Conservation (phyloP, 768 basidiomycete species). For the Boletus vermiculosoides region DNA sequence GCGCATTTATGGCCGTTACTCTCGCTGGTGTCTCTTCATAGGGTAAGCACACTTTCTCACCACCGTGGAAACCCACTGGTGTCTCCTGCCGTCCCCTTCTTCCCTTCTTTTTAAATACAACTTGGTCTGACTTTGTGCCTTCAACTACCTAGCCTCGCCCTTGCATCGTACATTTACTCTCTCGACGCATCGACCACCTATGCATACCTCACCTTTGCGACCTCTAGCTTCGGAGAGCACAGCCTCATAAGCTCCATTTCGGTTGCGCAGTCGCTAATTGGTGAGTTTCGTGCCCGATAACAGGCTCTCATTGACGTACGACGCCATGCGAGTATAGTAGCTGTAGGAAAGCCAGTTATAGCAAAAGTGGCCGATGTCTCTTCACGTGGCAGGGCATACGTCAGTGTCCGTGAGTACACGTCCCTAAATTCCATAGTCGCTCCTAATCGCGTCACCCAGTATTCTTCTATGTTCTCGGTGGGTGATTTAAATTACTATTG, state of each 20-base stretch:
- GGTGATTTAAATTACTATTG: slow-evolving; percentile 8
- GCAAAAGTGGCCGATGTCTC: slow-evolving; percentile 73
- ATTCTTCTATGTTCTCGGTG: slow-evolving; percentile 60
- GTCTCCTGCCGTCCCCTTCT: neutral
- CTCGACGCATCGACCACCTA: slow-evolving; percentile 70
- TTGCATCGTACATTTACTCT: slow-evolving; percentile 76
- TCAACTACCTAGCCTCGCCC: slow-evolving; percentile 43
- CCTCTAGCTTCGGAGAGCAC: slow-evolving; percentile 51
- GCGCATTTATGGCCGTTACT: slow-evolving; percentile 51
- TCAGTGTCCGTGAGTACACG: slow-evolving; percentile 49
- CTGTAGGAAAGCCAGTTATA: slow-evolving; percentile 63
- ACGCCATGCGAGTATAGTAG: slow-evolving; percentile 29
- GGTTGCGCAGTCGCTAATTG: slow-evolving; percentile 52
- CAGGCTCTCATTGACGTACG: slow-evolving; percentile 10
- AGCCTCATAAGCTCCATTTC: slow-evolving; percentile 55
- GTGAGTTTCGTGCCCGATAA: slow-evolving; percentile 34
- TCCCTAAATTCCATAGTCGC: neutral
- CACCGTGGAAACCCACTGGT: neutral
- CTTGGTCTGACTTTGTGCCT: neutral
- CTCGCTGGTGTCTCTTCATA: slow-evolving; percentile 59
- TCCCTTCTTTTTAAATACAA: too few species aligned
- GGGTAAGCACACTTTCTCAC: slow-evolving; percentile 38
- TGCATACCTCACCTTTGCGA: slow-evolving; percentile 59
- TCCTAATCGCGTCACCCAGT: slow-evolving; percentile 31
- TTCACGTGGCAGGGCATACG: slow-evolving; percentile 64